These are phyloP conservation scores for Drechslerella stenobrocha DNA, from an alignment of 2,329 filamentous ascomycete genomes.

Conservation along the genomic window DNA sequence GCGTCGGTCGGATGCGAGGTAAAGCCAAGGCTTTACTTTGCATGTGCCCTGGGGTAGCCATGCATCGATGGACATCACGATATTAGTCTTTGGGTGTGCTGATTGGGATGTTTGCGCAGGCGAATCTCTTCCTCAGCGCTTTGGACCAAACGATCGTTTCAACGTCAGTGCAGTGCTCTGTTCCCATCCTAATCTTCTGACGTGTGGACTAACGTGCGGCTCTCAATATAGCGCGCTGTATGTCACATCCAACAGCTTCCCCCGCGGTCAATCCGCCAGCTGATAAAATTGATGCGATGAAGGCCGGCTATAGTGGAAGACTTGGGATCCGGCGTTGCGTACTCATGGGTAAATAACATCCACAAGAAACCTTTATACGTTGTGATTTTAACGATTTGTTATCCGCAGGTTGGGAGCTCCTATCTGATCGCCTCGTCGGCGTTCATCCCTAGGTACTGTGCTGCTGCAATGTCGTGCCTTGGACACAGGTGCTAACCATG, in stretches of 20 bases:
- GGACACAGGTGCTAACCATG: background rate
- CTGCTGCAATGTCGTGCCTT: background rate
- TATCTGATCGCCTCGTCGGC: slow-evolving; percentile 43
- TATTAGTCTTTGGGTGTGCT: too few species aligned
- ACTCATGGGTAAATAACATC: slow-evolving; percentile 35
- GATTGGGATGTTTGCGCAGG: slow-evolving; percentile 25
- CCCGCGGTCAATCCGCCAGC: background rate
- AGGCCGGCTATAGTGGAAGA: slow-evolving; percentile 42
- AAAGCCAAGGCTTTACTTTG: too few species aligned
- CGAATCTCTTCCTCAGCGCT: slow-evolving; percentile 52
- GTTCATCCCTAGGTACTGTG: slow-evolving; percentile 43
- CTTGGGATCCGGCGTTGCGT: slow-evolving; percentile 29
- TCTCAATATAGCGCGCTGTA: slow-evolving; percentile 24
- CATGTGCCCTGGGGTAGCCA: too few species aligned
- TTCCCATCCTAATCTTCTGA: background rate
- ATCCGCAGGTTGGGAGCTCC: slow-evolving; percentile 38
- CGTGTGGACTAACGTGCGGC: slow-evolving; percentile 8
- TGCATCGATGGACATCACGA: too few species aligned
- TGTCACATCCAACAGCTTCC: slow-evolving; percentile 14
- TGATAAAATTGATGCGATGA: background rate
- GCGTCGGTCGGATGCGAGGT: too few species aligned
- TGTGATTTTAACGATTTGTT: background rate
- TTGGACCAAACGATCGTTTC: slow-evolving; percentile 53
- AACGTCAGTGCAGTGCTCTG: slow-evolving; percentile 30
- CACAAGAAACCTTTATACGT: background rate